phyloP scores from a whole-genome alignment of 2,329 filamentous ascomycete genomes.

The Fusarium veterinarium region DNA sequence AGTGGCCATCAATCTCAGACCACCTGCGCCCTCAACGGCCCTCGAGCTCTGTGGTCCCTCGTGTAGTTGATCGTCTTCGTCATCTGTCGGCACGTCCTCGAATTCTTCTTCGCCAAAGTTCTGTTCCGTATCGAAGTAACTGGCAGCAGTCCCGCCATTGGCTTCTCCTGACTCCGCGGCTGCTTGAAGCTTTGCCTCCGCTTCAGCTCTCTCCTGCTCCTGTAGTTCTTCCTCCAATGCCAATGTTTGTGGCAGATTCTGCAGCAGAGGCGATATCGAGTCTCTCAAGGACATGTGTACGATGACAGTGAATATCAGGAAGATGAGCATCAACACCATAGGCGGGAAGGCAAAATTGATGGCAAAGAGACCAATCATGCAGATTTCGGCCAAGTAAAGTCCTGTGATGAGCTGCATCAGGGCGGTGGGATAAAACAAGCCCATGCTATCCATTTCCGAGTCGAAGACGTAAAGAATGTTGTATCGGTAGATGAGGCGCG shows the following conservation, averaged over 20 bases:
- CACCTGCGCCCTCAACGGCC: constrained; percentile 54
- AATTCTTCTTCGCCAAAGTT: constrained; percentile 51
- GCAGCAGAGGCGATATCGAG: constrained; percentile 80
- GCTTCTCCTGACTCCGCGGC: constrained; percentile 40
- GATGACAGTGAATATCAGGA: constrained; percentile 79
- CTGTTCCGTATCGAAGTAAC: constrained; percentile 52
- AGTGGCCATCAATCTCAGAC: constrained; percentile 47
- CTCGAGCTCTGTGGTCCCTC: constrained; percentile 43
- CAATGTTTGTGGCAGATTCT: constrained; percentile 82
- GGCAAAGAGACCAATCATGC: constrained; percentile 86
- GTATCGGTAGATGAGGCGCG: constrained; percentile 91
- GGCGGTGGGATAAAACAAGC: constrained; percentile 86
- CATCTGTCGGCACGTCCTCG: constrained; percentile 43
- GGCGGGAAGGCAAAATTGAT: constrained; percentile 75
- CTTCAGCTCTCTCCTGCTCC: constrained; percentile 60
- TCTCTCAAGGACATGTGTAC: constrained; percentile 79
- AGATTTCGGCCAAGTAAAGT: constrained; percentile 84
- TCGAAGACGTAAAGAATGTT: constrained; percentile 90
- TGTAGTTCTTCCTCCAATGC: constrained; percentile 64
- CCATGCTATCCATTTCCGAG: constrained; percentile 85
- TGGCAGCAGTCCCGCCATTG: constrained; percentile 44
- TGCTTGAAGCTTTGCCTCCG: constrained; percentile 42
- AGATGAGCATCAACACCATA: constrained; percentile 79
- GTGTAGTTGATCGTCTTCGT: constrained; percentile 41
- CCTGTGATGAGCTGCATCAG: constrained; percentile 87